phyloP scores from a whole-genome alignment of 257 asterid genomes.

The Haberlea rhodopensis region DNA sequence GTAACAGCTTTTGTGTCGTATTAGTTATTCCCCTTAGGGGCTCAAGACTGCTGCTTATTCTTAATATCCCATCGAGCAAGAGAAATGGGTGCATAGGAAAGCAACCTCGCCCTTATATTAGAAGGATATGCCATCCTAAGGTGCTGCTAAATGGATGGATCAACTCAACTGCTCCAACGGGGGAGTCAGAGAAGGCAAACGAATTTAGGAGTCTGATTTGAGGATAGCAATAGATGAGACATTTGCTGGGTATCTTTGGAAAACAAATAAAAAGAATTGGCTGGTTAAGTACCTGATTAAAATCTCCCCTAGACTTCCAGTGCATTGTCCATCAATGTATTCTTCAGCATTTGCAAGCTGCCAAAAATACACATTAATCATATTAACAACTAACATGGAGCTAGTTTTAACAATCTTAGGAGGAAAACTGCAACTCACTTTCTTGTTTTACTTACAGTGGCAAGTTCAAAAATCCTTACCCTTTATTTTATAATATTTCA shows the following conservation, averaged over 20 bases:
- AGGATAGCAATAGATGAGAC: background rate
- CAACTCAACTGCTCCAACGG: no score
- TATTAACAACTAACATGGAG: background rate
- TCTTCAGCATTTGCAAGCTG: slow-evolving; percentile 98
- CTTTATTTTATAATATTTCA: background rate
- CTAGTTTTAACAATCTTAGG: background rate
- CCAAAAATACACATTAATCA: slow-evolving; percentile 20
- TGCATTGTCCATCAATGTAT: slow-evolving; percentile 74
- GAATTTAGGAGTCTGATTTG: background rate
- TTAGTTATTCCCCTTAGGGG: no score
- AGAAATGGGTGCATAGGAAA: no score
- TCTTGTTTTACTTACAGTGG: background rate
- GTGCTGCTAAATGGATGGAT: no score
- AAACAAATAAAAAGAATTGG: background rate
- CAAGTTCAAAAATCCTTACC: no score
- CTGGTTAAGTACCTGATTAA: slow-evolving; percentile 47
- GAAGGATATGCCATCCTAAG: no score
- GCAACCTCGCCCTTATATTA: no score
- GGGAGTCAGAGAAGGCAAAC: no score
- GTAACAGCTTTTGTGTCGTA: no score
- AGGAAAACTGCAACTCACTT: background rate
- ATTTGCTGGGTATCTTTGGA: background rate
- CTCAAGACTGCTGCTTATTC: no score
- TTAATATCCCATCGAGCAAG: no score
- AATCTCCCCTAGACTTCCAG: slow-evolving; percentile 94